Conservation (phyloP, 441 rosid species). For the Eugenia klotzschiana region DNA sequence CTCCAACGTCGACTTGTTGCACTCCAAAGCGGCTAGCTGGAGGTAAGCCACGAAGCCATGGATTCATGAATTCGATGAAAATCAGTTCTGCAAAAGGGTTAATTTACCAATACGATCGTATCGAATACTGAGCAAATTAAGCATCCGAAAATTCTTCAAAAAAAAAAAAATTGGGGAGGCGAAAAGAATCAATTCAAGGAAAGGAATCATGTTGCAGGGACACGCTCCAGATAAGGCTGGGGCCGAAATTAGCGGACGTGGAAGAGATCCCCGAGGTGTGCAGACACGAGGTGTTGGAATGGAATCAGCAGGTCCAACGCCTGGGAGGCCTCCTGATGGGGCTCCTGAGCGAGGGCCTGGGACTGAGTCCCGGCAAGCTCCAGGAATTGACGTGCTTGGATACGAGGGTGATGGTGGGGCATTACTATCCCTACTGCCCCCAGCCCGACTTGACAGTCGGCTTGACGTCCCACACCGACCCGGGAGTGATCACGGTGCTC, state of each 20-base stretch:
- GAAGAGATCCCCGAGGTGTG: slow-evolving; percentile 30
- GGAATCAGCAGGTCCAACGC: slow-evolving; percentile 12
- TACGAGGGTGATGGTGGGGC: slow-evolving; percentile 26
- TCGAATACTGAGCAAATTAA: not conserved
- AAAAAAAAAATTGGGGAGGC: too few relatives aligned
- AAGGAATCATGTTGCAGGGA: slow-evolving; percentile 14
- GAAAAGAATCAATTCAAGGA: not conserved
- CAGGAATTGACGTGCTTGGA: slow-evolving; percentile 26
- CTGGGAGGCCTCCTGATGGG: slow-evolving; percentile 26
- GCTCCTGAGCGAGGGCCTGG: slow-evolving; percentile 32
- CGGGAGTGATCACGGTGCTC: slow-evolving; percentile 27
- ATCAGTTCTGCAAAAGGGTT: not conserved
- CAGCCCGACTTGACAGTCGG: slow-evolving; percentile 42
- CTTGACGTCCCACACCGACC: slow-evolving; percentile 28
- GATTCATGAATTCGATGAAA: not conserved
- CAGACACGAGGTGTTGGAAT: slow-evolving; percentile 23
- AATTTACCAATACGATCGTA: not conserved
- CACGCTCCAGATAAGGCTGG: slow-evolving; percentile 28
- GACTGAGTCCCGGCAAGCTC: slow-evolving; percentile 10
- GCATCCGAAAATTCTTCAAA: not conserved
- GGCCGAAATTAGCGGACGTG: slow-evolving; percentile 4
- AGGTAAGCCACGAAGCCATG: slow-evolving; percentile 6
- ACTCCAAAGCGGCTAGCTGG: slow-evolving; percentile 41
- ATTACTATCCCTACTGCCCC: slow-evolving; percentile 43
- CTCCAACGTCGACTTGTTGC: slow-evolving; percentile 28